Base-by-base conservation (phyloP, 495 filamentous ascomycete genomes). In the Neurospora sp. region DNA sequence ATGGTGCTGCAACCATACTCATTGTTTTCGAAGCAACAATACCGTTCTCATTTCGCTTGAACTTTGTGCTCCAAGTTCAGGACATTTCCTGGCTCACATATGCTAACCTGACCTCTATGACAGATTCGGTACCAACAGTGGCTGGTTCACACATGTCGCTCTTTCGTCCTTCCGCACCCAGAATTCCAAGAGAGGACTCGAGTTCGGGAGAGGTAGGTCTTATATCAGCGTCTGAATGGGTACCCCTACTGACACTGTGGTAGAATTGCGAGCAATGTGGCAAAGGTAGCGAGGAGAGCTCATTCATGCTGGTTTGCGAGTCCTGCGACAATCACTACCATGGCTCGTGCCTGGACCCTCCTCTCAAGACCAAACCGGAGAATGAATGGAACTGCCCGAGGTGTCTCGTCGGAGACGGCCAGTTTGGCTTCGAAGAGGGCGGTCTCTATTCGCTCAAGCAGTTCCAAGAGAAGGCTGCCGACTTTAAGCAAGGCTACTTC, bases 351-450 rank as follows among this genome's bases (percentile, higher is more conserved):
- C 87, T 99, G 20, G 96, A 98, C 73, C 94, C 94, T 27, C 91
- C 90, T 4, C 84, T 97, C n/a, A 91, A 92, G 72, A 82, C 85
- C 31, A 88, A 89, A 65, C 92, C 94, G 0, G 93, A 97, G 71
- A 89, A 89, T 68, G 96, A 99, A 74, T 99, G 96, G 96, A 94
- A 98, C 79, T 99, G 96, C 77, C 92, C 96, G 11, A 89, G 93
- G 78, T 99, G 96, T 79, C 86, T 99, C 53, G 96, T 99, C 46
- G 96, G 96, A 53, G 97, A 96, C 42, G 94, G 94, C 42, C 94
- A 98, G 77, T 99, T 97, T 76, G 96, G 96, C 1, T 99, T 99
- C 74, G 96, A 98, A 77, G 96, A 99, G 79, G 96, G 96, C 22
- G 94, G 94, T 35, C 89, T 97, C 20, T 99, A 99, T 82, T 99